Conservation (phyloP, 1,139 yeast species). For the Arxiozyma slooffiae region DNA sequence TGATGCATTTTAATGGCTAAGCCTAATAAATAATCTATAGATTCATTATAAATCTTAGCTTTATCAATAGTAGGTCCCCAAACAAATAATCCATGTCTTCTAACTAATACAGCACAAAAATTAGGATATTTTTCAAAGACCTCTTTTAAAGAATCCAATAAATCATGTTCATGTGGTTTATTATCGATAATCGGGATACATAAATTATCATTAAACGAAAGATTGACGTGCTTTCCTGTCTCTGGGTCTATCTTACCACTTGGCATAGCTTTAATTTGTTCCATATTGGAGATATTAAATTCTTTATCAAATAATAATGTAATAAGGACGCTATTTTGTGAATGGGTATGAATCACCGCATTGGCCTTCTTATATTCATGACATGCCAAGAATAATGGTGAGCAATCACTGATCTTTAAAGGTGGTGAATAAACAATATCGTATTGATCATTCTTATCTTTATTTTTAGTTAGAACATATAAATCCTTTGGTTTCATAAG, state of each 20-base stretch:
- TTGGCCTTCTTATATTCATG: conserved; percentile 69
- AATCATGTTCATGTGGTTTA: conserved; percentile 78
- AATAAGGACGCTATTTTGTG: conserved; percentile 77
- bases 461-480: conserved; percentile 46
- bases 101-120: conserved; percentile 76
- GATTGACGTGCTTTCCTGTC: conserved; percentile 29
- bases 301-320: conserved; percentile 61
- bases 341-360: conserved; percentile 92
- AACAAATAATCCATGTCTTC: conserved; percentile 89
- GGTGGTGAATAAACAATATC: conserved; percentile 55
- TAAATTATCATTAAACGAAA: conserved; percentile 65
- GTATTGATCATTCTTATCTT: conserved; percentile 37
- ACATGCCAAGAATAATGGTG: conserved; percentile 76
- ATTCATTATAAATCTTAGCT: conserved; percentile 87
- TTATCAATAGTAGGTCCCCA: conserved; percentile 94
- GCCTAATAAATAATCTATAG: conserved; percentile 80
- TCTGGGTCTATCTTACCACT: conserved; percentile 42
- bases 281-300: conserved; percentile 70
- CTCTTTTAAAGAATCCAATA: conserved; percentile 55
- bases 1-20: conserved; percentile 69
- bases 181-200: conserved; percentile 86
- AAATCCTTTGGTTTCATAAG: conserved; percentile 71
- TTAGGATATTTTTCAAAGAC: conserved; percentile 63
- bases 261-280: conserved; percentile 90
- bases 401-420: conserved; percentile 84